Evolutionary conservation across 2,329 filamentous ascomycete genomes (phyloP), one percentile per base, ranked within the genome.

Genomic region (Microsporum audouinii): DNA sequence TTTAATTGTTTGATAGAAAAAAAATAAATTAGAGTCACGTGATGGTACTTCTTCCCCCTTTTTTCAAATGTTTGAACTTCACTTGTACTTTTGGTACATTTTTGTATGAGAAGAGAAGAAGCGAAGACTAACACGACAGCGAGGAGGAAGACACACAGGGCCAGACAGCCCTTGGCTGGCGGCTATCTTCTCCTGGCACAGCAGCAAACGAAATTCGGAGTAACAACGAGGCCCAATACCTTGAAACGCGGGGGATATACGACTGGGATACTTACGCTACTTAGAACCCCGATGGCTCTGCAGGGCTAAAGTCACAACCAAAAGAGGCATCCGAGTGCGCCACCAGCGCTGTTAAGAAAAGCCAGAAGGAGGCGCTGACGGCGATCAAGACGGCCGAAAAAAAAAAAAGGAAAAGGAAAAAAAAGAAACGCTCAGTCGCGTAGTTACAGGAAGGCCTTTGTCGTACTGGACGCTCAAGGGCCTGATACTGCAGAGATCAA

Each of bases 391-490:
- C 49, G 31, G 49, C 27, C 5, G 49, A 27, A 53, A 53, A 53
- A 53, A 53, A 53, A 12, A 31, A 53, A 53, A 14, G 39, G 17
- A 23, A 23, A 23, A 23, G 17, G 17, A 23, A 27, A 53, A 53
- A 53, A 53, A 53, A 12, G 14, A 53, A 53, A 14, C 14, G 39
- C 14, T 43, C n/a, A 14, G 12, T 43, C 49, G 17, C 8, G 27
- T 53, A n/a, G 14, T n/a, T 10, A 27, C 17, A 29, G 5, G 45
- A 7, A 51, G 23, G 45, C 23, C 5, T 7, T 34, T 47, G 60
- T 68, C 64, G 65, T 64, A 63, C 56, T 65, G 66, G 34, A 59
- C 67, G 33, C 60, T 66, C 43, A n/a, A 43, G 39, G 39, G 5
- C 39, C 6, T 43, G n/a, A 43, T 43, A 43, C 39, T 23, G 39